phyloP scores from a whole-genome alignment of 2,329 filamentous ascomycete genomes.

The Fusarium avenaceum region DNA sequence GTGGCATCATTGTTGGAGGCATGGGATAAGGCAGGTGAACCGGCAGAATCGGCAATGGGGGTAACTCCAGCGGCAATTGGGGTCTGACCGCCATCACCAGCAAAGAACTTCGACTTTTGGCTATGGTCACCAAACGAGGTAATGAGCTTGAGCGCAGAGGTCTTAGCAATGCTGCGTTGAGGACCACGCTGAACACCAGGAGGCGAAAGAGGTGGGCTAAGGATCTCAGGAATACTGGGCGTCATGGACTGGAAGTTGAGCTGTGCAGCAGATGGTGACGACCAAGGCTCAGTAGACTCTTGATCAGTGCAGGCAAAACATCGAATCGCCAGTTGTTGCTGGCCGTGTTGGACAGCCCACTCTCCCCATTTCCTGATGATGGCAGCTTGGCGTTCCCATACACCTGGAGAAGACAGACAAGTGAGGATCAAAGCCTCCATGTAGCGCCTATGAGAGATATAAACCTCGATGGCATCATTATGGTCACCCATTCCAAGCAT shows the following conservation, averaged over 20 bases:
- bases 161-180: slow-evolving; percentile 77
- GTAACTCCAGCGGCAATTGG: slow-evolving; percentile 87
- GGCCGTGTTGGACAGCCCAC: slow-evolving; percentile 85
- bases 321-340: slow-evolving; percentile 90
- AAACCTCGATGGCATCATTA: slow-evolving; percentile 96
- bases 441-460: slow-evolving; percentile 89
- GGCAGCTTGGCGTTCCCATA: slow-evolving; percentile 92
- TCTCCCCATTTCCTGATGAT: slow-evolving; percentile 96
- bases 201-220: slow-evolving; percentile 81
- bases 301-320: slow-evolving; percentile 93
- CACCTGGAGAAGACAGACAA: slow-evolving; percentile 82
- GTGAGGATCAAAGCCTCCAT: slow-evolving; percentile 94
- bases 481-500: slow-evolving; percentile 92
- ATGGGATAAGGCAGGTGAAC: slow-evolving; percentile 68
- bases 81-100: slow-evolving; percentile 72
- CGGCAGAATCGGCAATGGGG: slow-evolving; percentile 84
- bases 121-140: slow-evolving; percentile 82
- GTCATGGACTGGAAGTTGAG: slow-evolving; percentile 68
- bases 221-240: slow-evolving; percentile 69
- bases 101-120: slow-evolving; percentile 75
- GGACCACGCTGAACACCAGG: slow-evolving; percentile 73
- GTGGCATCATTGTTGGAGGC: slow-evolving; percentile 68
- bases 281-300: slow-evolving; percentile 89
- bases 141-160: slow-evolving; percentile 88
- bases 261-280: slow-evolving; percentile 81